phyloP scores from a whole-genome alignment of 2,329 filamentous ascomycete species.

The Claviceps capensis region DNA sequence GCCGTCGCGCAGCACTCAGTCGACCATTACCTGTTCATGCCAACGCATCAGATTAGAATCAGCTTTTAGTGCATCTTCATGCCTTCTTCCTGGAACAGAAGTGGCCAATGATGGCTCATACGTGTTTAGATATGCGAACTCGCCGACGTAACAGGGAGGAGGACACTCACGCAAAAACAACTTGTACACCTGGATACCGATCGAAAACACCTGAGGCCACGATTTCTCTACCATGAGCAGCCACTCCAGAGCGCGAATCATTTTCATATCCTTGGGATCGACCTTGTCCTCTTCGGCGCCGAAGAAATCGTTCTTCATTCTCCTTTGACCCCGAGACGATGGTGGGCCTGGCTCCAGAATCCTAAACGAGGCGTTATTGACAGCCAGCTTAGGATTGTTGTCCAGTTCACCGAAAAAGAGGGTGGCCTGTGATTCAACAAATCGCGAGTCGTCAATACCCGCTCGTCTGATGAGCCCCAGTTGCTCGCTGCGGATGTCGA shows the following conservation, averaged over 20 bases:
- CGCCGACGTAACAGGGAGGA: neutral
- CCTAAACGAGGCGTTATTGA: conserved; percentile 32
- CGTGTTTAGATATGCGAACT: neutral
- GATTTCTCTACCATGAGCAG: conserved; percentile 59
- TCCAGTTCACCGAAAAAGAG: conserved; percentile 37
- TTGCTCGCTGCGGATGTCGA: conserved; percentile 50
- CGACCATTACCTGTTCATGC: conserved; percentile 29
- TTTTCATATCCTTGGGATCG: conserved; percentile 48
- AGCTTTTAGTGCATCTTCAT: neutral
- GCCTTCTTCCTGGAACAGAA: neutral
- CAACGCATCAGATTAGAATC: neutral
- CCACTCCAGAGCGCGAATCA: conserved; percentile 79
- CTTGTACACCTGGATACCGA: conserved; percentile 63
- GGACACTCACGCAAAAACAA: conserved; percentile 62
- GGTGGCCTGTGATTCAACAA: conserved; percentile 55
- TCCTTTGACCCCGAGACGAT: conserved; percentile 38
- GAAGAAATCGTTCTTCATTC: conserved; percentile 58
- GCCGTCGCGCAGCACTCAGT: conserved; percentile 39
- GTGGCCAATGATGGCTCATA: too few relatives aligned
- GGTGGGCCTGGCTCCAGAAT: conserved; percentile 31
- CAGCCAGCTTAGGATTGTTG: conserved; percentile 16
- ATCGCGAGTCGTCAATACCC: conserved; percentile 55
- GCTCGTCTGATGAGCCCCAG: conserved; percentile 65
- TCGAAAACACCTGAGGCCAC: conserved; percentile 56
- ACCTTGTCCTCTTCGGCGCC: conserved; percentile 42